Evolutionary conservation across 495 filamentous ascomycete species (phyloP).

Genomic region (Hyaloscypha finlandica): DNA sequence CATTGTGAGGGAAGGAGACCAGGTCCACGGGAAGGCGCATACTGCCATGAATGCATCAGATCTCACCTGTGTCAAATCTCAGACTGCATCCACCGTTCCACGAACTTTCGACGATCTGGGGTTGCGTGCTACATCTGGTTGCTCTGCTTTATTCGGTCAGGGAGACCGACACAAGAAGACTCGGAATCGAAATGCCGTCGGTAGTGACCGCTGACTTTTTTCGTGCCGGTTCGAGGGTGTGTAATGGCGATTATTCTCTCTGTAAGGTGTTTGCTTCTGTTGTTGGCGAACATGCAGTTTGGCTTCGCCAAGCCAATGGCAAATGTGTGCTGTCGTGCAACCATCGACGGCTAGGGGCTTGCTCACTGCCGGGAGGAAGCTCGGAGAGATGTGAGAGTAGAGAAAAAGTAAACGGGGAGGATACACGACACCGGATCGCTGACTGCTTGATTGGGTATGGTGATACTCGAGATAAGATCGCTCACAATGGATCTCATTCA

Average conservation of each 20-base stretch:
- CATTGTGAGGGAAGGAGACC: background rate
- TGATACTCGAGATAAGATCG: too few relatives aligned
- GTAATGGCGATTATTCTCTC: background rate
- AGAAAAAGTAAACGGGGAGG: background rate
- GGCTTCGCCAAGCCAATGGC: background rate
- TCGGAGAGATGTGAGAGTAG: background rate
- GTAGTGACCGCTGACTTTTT: background rate
- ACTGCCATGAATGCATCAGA: background rate
- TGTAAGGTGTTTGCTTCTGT: background rate
- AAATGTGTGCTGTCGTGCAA: background rate
- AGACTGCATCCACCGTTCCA: background rate
- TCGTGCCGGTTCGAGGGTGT: background rate
- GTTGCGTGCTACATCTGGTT: background rate
- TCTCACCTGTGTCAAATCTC: background rate
- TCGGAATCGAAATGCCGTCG: background rate
- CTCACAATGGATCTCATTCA: too few relatives aligned
- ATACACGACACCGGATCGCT: background rate
- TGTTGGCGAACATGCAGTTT: background rate
- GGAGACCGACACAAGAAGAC: background rate
- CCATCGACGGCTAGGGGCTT: background rate
- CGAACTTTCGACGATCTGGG: background rate
- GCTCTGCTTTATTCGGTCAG: background rate
- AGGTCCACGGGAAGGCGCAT: background rate
- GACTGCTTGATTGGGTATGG: too few relatives aligned
- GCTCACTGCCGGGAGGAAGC: background rate